These are phyloP conservation scores for Penicillium robsamsonii DNA, from an alignment of 495 filamentous ascomycete genomes.

Conservation along the genomic window DNA sequence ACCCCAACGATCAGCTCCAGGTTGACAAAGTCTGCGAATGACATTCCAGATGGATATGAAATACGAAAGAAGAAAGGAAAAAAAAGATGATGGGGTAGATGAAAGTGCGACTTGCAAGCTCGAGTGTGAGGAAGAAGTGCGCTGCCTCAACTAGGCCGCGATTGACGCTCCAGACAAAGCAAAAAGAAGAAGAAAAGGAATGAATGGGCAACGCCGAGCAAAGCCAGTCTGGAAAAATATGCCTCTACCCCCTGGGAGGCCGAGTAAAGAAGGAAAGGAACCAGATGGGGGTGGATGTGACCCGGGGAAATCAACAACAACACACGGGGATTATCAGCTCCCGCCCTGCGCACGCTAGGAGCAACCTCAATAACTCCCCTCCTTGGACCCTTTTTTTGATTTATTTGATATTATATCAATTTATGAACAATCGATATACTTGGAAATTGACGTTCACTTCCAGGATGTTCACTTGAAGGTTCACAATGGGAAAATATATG, in stretches of 20 bases:
- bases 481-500: neutral
- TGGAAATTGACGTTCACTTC: neutral
- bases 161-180: conserved; percentile 16
- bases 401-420: neutral
- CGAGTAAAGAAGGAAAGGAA: conserved; percentile 26
- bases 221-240: neutral
- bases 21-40: conserved; percentile 33
- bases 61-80: conserved; percentile 18
- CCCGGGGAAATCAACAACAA: conserved; percentile 27
- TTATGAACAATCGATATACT: neutral
- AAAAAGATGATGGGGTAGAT: conserved; percentile 6
- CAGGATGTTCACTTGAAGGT: neutral
- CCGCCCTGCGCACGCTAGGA: conserved; percentile 28
- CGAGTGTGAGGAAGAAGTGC: neutral
- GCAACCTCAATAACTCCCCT: conserved; percentile 18
- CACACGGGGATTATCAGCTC: conserved; percentile 23
- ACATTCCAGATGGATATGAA: conserved; percentile 42
- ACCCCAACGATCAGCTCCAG: conserved; percentile 42
- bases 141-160: conserved; percentile 1
- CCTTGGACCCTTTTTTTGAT: conserved; percentile 2
- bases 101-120: neutral
- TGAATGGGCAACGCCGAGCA: neutral
- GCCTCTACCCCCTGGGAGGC: conserved; percentile 15
- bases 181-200: conserved; percentile 13
- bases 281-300: conserved; percentile 15